Evolutionary conservation across 2,329 filamentous ascomycete species (phyloP).

Genomic region (Hypocrella siamensis): DNA sequence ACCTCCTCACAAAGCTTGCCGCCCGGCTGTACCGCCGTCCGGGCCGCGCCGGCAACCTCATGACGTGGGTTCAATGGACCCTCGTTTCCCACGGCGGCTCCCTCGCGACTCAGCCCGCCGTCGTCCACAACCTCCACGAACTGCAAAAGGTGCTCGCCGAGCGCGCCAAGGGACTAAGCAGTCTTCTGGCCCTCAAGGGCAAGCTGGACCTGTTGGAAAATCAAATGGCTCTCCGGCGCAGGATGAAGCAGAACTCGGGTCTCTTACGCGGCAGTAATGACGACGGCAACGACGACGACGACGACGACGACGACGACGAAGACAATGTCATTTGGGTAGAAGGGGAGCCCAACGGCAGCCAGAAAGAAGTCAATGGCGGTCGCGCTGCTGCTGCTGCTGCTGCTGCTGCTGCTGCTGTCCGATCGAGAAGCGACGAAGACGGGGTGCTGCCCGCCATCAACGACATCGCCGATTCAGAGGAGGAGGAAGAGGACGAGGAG

Average conservation of each 20-base stretch:
- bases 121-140: slow-evolving; percentile 61
- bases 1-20: slow-evolving; percentile 68
- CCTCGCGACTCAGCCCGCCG: slow-evolving; percentile 69
- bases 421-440: slow-evolving; percentile 29
- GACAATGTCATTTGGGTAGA: slow-evolving; percentile 80
- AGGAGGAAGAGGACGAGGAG: slow-evolving; percentile 29
- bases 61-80: slow-evolving; percentile 94
- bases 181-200: slow-evolving; percentile 76
- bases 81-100: slow-evolving; percentile 85
- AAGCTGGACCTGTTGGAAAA: slow-evolving; percentile 89
- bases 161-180: slow-evolving; percentile 66
- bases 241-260: slow-evolving; percentile 36
- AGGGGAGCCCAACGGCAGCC: slow-evolving; percentile 48
- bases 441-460: slow-evolving; percentile 42
- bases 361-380: slow-evolving; percentile 19
- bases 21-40: slow-evolving; percentile 76
- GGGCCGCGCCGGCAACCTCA: slow-evolving; percentile 75
- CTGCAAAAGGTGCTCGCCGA: slow-evolving; percentile 80
- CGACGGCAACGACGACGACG: neutral
- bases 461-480: slow-evolving; percentile 43
- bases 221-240: slow-evolving; percentile 67
- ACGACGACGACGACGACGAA: slow-evolving; percentile 35
- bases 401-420: no score
- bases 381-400: no score
- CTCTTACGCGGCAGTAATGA: slow-evolving; percentile 11